phyloP scores from a whole-genome alignment of 176 grass and related monocot species.

The Triticum aestivum region DNA sequence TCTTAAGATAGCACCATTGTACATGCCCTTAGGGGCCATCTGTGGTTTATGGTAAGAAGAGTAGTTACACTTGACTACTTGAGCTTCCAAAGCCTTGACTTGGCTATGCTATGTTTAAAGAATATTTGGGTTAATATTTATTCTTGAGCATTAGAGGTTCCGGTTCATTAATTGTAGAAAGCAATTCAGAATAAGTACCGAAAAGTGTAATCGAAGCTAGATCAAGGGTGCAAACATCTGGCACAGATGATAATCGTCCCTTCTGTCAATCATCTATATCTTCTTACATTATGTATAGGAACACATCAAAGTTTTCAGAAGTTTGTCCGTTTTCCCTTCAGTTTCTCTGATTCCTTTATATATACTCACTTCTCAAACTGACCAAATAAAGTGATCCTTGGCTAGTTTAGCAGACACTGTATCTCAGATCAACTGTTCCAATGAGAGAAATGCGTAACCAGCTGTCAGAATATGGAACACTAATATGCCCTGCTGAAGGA shows the following conservation, averaged over 20 bases:
- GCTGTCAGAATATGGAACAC: background rate
- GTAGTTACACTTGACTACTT: background rate
- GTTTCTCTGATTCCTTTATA: background rate
- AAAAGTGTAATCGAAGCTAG: background rate
- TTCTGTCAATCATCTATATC: background rate
- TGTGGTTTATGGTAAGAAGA: conserved; percentile 8
- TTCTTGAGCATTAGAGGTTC: background rate
- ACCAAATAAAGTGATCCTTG: background rate
- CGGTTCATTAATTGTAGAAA: conserved; percentile 9
- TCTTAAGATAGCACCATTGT: too few relatives aligned
- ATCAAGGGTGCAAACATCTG: background rate
- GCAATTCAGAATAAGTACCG: background rate
- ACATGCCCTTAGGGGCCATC: background rate
- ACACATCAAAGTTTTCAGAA: background rate
- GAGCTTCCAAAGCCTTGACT: background rate
- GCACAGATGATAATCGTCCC: background rate
- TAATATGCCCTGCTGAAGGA: background rate
- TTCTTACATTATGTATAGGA: background rate
- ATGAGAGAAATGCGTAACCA: background rate
- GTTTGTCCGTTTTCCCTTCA: background rate
- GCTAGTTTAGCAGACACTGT: background rate
- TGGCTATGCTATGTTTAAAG: background rate
- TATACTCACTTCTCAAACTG: background rate
- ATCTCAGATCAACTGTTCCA: background rate
- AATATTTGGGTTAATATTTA: background rate